Conservation (phyloP, 2,329 filamentous ascomycete genomes). For the Aureobasidium sp. region DNA sequence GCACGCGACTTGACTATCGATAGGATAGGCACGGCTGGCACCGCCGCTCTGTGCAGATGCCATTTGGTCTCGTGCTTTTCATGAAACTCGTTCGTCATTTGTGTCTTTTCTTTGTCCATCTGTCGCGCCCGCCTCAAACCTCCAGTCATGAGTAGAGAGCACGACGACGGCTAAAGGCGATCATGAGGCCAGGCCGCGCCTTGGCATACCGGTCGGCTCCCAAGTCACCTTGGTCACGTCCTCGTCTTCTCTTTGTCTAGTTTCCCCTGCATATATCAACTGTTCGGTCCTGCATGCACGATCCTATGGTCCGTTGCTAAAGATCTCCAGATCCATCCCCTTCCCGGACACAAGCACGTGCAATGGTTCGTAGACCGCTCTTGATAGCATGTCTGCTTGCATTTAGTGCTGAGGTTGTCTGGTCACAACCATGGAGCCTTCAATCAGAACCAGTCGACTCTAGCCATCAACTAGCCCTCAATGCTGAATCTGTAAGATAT, state of each 20-base stretch:
- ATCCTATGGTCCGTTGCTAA: background rate
- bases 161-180: conserved; percentile 4
- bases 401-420: background rate
- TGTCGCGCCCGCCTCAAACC: background rate
- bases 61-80: too few species aligned
- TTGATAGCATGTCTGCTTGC: background rate
- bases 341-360: background rate
- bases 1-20: background rate
- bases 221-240: background rate
- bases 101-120: background rate
- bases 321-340: background rate
- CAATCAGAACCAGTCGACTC: background rate
- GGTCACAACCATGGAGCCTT: background rate
- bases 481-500: background rate
- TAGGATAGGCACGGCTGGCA: background rate
- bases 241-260: background rate
- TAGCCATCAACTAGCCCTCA: background rate
- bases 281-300: background rate
- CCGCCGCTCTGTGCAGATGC: background rate
- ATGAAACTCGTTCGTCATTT: background rate
- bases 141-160: background rate
- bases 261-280: background rate
- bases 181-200: conserved; percentile 8
- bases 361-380: background rate
- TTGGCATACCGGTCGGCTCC: conserved; percentile 2